phyloP scores from a whole-genome alignment of 1,284 basidiomycete species.

The Ganoderma leucocontextum region DNA sequence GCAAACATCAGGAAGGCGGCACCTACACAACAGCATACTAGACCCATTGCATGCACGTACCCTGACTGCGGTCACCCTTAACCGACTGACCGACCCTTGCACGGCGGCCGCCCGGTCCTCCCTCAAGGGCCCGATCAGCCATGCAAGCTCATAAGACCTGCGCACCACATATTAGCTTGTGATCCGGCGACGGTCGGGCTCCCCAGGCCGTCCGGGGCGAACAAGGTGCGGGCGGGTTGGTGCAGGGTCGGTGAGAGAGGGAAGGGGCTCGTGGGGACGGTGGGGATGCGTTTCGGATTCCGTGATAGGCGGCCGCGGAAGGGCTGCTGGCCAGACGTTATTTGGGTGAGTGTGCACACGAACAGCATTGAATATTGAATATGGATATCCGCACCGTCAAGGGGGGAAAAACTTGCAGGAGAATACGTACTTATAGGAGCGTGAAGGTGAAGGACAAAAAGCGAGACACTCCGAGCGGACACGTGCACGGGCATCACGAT shows the following conservation, averaged over 20 bases:
- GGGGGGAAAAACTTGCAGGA: too few relatives aligned
- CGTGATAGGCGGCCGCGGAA: constrained; percentile 1
- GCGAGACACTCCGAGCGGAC: too few relatives aligned
- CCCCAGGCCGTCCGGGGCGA: background rate
- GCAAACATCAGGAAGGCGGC: background rate
- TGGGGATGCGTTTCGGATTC: background rate
- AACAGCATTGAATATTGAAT: background rate
- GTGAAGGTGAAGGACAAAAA: too few relatives aligned
- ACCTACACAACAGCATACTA: background rate
- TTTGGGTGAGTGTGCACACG: background rate
- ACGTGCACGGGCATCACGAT: background rate
- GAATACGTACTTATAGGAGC: too few relatives aligned
- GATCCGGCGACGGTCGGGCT: constrained; percentile 3
- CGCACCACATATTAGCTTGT: background rate
- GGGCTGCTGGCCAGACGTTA: background rate
- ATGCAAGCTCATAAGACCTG: background rate
- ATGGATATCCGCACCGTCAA: background rate
- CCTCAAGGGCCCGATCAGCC: background rate
- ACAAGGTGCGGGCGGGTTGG: background rate
- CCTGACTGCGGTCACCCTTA: background rate
- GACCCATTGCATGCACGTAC: background rate
- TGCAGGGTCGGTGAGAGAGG: background rate
- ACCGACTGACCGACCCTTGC: background rate
- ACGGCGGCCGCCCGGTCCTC: background rate
- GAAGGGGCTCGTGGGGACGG: background rate